Percentiles rank a stretch among this genome's conserved stretches.
Evolutionary conservation across 192 early-diverging fungal genomes (phyloP).

Genomic region (Piromyces finnis): DNA sequence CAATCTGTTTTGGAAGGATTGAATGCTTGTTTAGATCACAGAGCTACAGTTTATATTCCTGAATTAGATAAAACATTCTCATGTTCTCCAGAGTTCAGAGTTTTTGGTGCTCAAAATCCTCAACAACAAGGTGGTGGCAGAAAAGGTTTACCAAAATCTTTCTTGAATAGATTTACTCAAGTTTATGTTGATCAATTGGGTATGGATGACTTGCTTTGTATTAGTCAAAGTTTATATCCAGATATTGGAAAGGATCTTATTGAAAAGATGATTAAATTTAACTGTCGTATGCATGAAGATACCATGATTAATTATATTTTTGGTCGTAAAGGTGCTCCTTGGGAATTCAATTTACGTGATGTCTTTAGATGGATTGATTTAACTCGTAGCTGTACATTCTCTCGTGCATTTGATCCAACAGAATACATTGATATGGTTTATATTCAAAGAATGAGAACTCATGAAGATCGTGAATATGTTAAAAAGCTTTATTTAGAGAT

Average conservation of each 20-base stretch:
- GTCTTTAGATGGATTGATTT: constrained; percentile 85
- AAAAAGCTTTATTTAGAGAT: constrained; percentile 29
- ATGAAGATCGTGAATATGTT: constrained; percentile 47
- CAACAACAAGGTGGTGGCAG: constrained; percentile 91
- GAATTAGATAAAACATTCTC: constrained; percentile 80
- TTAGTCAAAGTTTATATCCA: constrained; percentile 37
- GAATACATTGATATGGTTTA: constrained; percentile 71
- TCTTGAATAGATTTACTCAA: constrained; percentile 91
- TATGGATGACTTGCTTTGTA: constrained; percentile 59
- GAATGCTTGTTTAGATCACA: constrained; percentile 95
- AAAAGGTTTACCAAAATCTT: constrained; percentile 93
- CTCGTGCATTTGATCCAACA: constrained; percentile 18
- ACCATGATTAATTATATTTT: constrained; percentile 63
- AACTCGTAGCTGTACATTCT: constrained; percentile 5
- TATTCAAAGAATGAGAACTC: constrained; percentile 72
- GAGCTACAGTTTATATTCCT: constrained; percentile 85
- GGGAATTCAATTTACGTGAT: constrained; percentile 99
- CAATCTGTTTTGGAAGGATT: constrained; percentile 97
- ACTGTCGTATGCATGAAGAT: constrained; percentile 64
- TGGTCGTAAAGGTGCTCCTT: constrained; percentile 63
- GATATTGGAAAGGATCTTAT: constrained; percentile 10
- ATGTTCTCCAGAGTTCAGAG: constrained; percentile 61
- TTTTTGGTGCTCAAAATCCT: constrained; percentile 97
- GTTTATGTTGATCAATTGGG: constrained; percentile 78
- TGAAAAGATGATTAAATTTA: constrained; percentile 58